Evolutionary conservation across 768 basidiomycete species (phyloP).

Genomic region (Dendrothele bispora): DNA sequence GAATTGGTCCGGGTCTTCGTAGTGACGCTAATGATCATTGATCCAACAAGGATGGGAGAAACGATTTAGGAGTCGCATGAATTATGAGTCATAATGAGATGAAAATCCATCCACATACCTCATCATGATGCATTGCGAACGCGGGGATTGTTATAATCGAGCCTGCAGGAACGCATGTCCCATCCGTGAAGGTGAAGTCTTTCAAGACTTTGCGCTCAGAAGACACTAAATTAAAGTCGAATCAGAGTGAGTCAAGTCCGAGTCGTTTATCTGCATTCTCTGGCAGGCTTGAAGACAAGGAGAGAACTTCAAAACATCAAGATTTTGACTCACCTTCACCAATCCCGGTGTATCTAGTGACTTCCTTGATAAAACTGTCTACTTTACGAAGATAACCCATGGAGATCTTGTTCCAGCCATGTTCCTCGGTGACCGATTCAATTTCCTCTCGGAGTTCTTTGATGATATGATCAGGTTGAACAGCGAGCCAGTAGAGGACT

Average conservation of each 20-base stretch:
- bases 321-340: too few relatives aligned
- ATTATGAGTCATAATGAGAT: too few relatives aligned
- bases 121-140: conserved; percentile 4
- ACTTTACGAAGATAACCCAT: conserved; percentile 36
- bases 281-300: too few relatives aligned
- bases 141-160: conserved; percentile 2
- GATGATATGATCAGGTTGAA: conserved; percentile 25
- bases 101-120: neutral
- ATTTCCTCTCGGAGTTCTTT: conserved; percentile 31
- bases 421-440: conserved; percentile 21
- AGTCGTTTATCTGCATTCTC: too few relatives aligned
- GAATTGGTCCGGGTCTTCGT: neutral
- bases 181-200: conserved; percentile 13
- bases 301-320: too few relatives aligned
- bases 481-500: conserved; percentile 26
- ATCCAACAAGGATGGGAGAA: neutral
- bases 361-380: conserved; percentile 47
- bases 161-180: conserved; percentile 7
- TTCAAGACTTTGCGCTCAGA: conserved; percentile 7
- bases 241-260: neutral
- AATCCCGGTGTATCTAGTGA: conserved; percentile 29
- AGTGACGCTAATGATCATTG: too few relatives aligned
- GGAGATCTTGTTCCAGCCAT: conserved; percentile 41
- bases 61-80: too few relatives aligned
- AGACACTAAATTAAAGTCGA: conserved; percentile 8